A percentile compares a stretch with the other conserved stretches of the same genome.
These are phyloP conservation scores for Aspergillus biplanus DNA, from an alignment of 495 filamentous ascomycete genomes.

Conservation along the genomic window DNA sequence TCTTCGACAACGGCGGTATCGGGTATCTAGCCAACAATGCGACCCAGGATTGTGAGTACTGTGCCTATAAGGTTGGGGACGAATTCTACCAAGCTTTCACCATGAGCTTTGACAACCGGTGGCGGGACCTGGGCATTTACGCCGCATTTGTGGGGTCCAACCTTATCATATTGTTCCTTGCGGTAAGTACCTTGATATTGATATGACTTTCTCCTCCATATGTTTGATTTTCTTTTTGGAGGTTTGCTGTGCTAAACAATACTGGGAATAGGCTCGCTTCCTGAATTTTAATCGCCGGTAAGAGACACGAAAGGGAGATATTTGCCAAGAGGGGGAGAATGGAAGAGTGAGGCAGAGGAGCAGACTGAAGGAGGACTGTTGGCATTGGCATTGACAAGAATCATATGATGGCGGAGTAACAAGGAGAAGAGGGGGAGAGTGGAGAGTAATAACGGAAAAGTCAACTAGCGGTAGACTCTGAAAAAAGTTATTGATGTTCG, in stretches of 20 bases:
- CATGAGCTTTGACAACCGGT: conserved; percentile 66
- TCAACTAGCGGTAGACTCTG: background rate
- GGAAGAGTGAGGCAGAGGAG: background rate
- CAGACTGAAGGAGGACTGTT: background rate
- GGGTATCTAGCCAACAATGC: conserved; percentile 57
- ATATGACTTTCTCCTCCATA: background rate
- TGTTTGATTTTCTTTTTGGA: too few species aligned
- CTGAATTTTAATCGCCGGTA: conserved; percentile 68
- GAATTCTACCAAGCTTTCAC: conserved; percentile 72
- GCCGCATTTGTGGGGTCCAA: conserved; percentile 74
- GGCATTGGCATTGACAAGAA: background rate
- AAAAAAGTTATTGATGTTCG: background rate
- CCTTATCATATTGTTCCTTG: conserved; percentile 72
- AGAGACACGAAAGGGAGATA: conserved; percentile 10
- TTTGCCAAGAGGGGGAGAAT: background rate
- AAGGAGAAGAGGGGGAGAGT: background rate
- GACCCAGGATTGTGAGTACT: conserved; percentile 46
- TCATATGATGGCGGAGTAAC: conserved; percentile 2
- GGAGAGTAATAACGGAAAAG: background rate
- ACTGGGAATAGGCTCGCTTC: conserved; percentile 54
- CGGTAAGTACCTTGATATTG: conserved; percentile 32
- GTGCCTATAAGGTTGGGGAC: conserved; percentile 74
- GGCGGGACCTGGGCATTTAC: conserved; percentile 82
- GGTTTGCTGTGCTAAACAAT: too few species aligned
- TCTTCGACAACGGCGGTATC: conserved; percentile 51